Evolutionary conservation across 345 rosid genomes (phyloP), one percentile per base, ranked within the genome.

Genomic region (Eucalyptus curtisii): DNA sequence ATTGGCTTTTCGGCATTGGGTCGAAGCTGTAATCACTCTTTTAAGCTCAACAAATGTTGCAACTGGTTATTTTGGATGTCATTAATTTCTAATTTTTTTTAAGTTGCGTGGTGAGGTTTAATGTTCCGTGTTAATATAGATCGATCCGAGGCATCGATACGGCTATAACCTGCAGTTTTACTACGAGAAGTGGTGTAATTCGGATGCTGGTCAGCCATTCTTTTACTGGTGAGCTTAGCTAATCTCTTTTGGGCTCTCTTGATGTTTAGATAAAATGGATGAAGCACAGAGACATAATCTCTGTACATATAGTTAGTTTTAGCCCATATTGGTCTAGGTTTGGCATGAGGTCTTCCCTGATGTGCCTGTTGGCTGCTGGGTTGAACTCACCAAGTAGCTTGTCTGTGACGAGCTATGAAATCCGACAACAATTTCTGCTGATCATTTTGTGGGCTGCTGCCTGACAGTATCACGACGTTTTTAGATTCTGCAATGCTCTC

Each of bases 1-100:
- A 90, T 82, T 97, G 94, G 99, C 99, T 42, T 96, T 97, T 89
- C 97, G 95, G 91, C 99, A 97, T 86, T 97, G 99, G 99, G 95
- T 97, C 89, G 97, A 94, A 94, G 95, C 94, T 87, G 95, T 94
- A 92, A 64, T 49, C n/a, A 27, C 85, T 64, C 89, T 55, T 53
- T 81, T 49, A 31, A 30, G 24, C 52, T 50, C 20, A 31, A 86
- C 49, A 45, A 71, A 37, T 71, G 82, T 40, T 20, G 82, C 82
- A 10, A 71, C 45, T 37, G 82, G 27, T 37, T 71, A 71, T 37
- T 71, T 37, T 71, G 82, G 82, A 71, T 48, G 61, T 50, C 33
- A 19, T 86, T 33, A 49, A 27, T 49, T 85, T 45, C 53, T 24
- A 11, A 17, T 19, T 86, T 10, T 17, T 27, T n/a, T 49, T 17